Base-by-base conservation (phyloP, 2,329 filamentous ascomycete species). In the Pseudogymnoascus sp. region DNA sequence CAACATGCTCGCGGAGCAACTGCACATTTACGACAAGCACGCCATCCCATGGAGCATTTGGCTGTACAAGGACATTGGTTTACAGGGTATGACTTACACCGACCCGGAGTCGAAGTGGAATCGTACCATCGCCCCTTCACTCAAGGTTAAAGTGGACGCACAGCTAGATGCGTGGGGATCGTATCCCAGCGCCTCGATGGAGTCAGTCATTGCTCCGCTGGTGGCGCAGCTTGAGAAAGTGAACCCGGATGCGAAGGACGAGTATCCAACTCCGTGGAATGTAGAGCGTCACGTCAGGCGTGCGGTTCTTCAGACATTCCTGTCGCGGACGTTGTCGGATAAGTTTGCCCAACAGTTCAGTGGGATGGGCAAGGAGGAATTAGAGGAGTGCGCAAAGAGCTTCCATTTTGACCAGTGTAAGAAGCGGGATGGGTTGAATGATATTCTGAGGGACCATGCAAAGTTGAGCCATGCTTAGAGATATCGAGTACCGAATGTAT, bases 21-120 rank as follows among this genome's bases (percentile, higher is more conserved):
- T 84, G 31, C 71, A 72, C 10, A 79, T 84, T 43, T 85, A 85
- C 69, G 78, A 80, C 61, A 78, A 79, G 70, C 72, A 81, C 64
- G 71, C 77, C 59, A 81, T 82, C 37, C 75, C 77, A 61, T 87
- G 84, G 85, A 81, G 75, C 12, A 87, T 87, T 68, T 85, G 82
- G 82, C 72, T 82, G 0, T 84, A 83, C 72, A 85, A 84, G 69
- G 82, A 85, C 64, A 79, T 84, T 40, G 81, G 82, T 0, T 77
- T 81, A 50, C 81, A 84, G 70, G 82, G 82, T 5, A 83, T 85
- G 81, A 74, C 82, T 0, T 79, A 82, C 65, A 74, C 79, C 0
- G 74, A 75, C 35, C 78, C 79, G 0, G 70, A 78, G 10, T 79
- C 76, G 6, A 67, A 75, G 2, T 84, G 82, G 72, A 83, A 83